Base-by-base conservation (phyloP, 2,329 filamentous ascomycete genomes). In the Zymoseptoria tritici region DNA sequence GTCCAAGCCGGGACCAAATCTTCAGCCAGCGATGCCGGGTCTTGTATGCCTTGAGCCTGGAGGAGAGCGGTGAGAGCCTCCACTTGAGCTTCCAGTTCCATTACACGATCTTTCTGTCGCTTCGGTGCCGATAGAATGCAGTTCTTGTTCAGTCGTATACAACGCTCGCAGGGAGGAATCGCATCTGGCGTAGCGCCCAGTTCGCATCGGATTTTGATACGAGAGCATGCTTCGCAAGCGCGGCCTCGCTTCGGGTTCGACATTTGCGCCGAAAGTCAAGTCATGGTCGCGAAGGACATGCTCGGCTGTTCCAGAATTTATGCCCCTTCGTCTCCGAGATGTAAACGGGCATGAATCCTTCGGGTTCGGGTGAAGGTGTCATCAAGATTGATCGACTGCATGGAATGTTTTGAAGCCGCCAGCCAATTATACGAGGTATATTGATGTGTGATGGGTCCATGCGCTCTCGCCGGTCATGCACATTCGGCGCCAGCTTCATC, bases 1-100 rank as follows among this genome's bases (percentile, higher is more conserved):
- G 24, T 20, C 21, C 9, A 22, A 57, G 49, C 3, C 53, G 52
- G 5, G 20, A 16, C 57, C 2, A n/a, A n/a, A 11, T n/a, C 36
- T n/a, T 16, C 36, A 46, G 7, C 5, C 1, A 46, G 13, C 4
- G 36, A 46, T 20, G 22, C 24, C 6, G 58, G 52, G 16, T 65
- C 53, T 49, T 63, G 51, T 52, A 69, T 64, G 7, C 64, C 62
- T 59, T 71, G 68, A 11, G 62, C 57, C 19, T 65, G 58, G 9
- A 71, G 62, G 54, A 70, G 56, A 54, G 58, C 57, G 24, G 68
- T 71, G 54, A 71, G 59, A 9, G 63, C 59, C n/a, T 66, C 68
- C 3, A 72, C 67, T 59, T 69, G 63, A 9, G 68, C 67, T 56
- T 72, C 70, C 5, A 72, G 64, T 52, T 71, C 69, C 5, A 65